These are phyloP conservation scores for Parachaetomium inaequale DNA, from an alignment of 495 filamentous ascomycete species.

Conservation along the genomic window DNA sequence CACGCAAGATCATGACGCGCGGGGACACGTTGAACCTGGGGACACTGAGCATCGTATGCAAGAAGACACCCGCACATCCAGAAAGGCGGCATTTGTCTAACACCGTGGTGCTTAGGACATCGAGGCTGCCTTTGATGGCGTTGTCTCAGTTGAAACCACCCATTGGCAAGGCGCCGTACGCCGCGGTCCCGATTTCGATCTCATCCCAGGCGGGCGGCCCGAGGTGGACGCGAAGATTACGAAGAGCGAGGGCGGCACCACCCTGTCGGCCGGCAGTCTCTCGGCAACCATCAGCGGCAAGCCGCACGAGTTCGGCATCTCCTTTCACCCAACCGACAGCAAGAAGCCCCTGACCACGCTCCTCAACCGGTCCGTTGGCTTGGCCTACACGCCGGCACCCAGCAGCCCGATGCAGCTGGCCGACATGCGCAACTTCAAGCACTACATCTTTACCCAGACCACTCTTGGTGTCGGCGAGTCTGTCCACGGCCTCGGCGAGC, in stretches of 20 bases:
- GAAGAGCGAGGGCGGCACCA: slow-evolving; percentile 49
- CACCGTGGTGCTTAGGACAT: slow-evolving; percentile 46
- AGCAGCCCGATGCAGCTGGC: slow-evolving; percentile 49
- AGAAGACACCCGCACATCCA: neutral
- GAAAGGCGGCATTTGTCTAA: neutral
- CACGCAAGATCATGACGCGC: slow-evolving; percentile 43
- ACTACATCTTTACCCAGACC: slow-evolving; percentile 61
- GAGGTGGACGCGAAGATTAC: slow-evolving; percentile 43
- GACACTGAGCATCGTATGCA: slow-evolving; percentile 44
- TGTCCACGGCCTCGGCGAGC: slow-evolving; percentile 65
- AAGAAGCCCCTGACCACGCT: slow-evolving; percentile 55
- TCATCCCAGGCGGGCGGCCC: slow-evolving; percentile 54
- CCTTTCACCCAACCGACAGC: slow-evolving; percentile 49
- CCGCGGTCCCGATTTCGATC: slow-evolving; percentile 60
- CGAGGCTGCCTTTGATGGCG: slow-evolving; percentile 54
- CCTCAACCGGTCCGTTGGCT: slow-evolving; percentile 57
- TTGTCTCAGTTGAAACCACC: slow-evolving; percentile 59
- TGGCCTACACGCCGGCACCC: slow-evolving; percentile 50
- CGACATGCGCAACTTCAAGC: slow-evolving; percentile 53
- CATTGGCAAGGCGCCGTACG: slow-evolving; percentile 60
- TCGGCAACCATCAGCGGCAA: slow-evolving; percentile 50
- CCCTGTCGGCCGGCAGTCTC: slow-evolving; percentile 53
- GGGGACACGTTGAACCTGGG: slow-evolving; percentile 58
- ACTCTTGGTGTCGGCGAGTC: slow-evolving; percentile 64
- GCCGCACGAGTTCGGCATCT: slow-evolving; percentile 55